Conservation (phyloP, 768 basidiomycete genomes). For the Suillus ampliporus region DNA sequence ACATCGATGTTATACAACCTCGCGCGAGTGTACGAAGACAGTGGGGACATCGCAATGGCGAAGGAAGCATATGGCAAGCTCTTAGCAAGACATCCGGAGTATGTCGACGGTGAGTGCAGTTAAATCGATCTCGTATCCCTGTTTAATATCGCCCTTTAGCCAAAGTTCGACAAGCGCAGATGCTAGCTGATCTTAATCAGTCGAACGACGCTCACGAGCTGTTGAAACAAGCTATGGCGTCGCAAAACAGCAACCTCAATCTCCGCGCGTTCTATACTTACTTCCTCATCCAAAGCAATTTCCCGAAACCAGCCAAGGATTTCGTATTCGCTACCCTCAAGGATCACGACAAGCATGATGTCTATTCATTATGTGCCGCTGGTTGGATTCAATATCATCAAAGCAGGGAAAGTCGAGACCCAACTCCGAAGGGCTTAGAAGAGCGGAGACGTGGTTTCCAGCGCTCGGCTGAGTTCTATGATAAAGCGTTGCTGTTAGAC, state of each 20-base stretch:
- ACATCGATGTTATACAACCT: constrained; percentile 92
- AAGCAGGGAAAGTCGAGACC: constrained; percentile 83
- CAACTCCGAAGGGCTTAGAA: constrained; percentile 49
- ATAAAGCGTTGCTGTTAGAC: constrained; percentile 87
- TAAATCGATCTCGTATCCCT: neutral
- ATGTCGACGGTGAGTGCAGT: constrained; percentile 80
- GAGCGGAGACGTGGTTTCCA: constrained; percentile 82
- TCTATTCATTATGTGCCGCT: constrained; percentile 90
- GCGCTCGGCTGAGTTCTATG: constrained; percentile 88
- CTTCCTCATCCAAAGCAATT: constrained; percentile 84
- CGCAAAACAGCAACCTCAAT: constrained; percentile 80
- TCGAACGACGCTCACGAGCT: constrained; percentile 86
- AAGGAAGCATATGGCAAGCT: constrained; percentile 89
- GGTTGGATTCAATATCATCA: constrained; percentile 88
- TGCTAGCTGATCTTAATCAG: constrained; percentile 71
- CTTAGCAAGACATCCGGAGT: constrained; percentile 90
- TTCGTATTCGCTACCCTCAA: constrained; percentile 91
- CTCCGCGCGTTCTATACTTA: constrained; percentile 93
- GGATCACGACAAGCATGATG: constrained; percentile 84
- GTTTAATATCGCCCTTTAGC: constrained; percentile 52
- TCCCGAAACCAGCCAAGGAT: constrained; percentile 75
- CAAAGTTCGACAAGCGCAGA: constrained; percentile 89
- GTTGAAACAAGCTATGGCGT: constrained; percentile 85
- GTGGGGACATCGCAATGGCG: constrained; percentile 73
- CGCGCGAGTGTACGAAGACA: constrained; percentile 89